Evolutionary conservation across 768 basidiomycete genomes (phyloP), one percentile per base, ranked within the genome.

Genomic region (Amanita subjunquillea): DNA sequence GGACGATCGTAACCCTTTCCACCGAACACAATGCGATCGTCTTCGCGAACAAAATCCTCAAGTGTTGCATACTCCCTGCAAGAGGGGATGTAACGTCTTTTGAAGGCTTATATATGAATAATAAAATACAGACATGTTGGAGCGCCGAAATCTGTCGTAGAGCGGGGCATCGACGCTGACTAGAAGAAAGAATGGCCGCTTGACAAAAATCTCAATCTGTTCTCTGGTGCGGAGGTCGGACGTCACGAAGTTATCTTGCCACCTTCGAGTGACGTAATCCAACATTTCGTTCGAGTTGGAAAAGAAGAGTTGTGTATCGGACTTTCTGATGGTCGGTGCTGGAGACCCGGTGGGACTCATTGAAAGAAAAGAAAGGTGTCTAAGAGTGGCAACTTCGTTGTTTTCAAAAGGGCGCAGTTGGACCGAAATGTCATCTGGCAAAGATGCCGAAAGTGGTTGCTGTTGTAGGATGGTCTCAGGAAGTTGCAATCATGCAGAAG

Each of bases 151-250:
- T 39, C 95, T 75, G 41, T 77, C 70, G 40, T 80, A 65, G 30
- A 94, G 61, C 0, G 93, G 93, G 0, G 91, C 95, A 56, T 97
- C 92, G 29, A 92, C 75, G 44, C 70, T 77, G 42, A 96, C 69
- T 22, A 98, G 76, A 63, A 97, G 70, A 65, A 96, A 92, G 65
- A 92, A 98, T 0, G 96, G 96, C 15, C 96, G 73, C 61, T 83
- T 92, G 34, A 79, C 64, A 62, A 96, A 97, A 46, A 74, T 67
- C 54, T 78, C 77, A 34, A 98, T 71, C 13, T 80, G 67, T 3
- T 73, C 67, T 27, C 69, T 68, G 1, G 77, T 80, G 39, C 64
- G 62, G 20, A 94, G 65, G 62, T 90, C 86, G n/a, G 72, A 66
- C 0, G 93, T 95, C 29, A 97, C 91, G 59, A 85, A 91, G 60